phyloP scores from a whole-genome alignment of 2,329 filamentous ascomycete species.

The Hypoxylon sp. region DNA sequence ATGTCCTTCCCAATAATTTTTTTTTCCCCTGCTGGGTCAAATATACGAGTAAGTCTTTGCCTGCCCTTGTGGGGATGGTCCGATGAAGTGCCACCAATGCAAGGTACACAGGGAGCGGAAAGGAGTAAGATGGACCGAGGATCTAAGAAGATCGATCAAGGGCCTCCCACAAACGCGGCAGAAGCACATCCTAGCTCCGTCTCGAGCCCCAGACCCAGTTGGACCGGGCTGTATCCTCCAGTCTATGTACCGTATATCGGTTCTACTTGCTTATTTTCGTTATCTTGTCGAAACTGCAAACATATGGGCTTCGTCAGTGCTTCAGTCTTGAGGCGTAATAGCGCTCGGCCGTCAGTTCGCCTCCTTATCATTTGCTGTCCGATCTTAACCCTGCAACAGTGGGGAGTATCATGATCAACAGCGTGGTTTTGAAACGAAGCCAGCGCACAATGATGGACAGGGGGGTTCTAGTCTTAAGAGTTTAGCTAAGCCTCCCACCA shows the following conservation, averaged over 20 bases:
- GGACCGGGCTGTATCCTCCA: not conserved
- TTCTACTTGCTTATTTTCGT: conserved; percentile 15
- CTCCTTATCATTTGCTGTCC: conserved; percentile 29
- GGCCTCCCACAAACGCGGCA: conserved; percentile 23
- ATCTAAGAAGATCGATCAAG: conserved; percentile 41
- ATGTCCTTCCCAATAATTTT: conserved; percentile 29
- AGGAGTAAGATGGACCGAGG: conserved; percentile 43
- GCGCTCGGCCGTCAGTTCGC: conserved; percentile 8
- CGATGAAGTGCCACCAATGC: conserved; percentile 42
- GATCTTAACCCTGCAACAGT: conserved; percentile 33
- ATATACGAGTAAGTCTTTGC: conserved; percentile 31
- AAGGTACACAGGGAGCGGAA: conserved; percentile 41
- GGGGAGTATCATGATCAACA: conserved; percentile 38
- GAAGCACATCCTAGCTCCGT: conserved; percentile 30
- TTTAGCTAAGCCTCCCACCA: conserved; percentile 32
- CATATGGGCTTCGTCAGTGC: conserved; percentile 16
- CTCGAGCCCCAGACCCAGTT: conserved; percentile 15
- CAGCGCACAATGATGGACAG: conserved; percentile 35
- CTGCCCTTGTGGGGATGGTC: conserved; percentile 33
- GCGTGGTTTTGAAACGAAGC: conserved; percentile 42
- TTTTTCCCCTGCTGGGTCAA: conserved; percentile 11
- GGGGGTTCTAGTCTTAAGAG: conserved; percentile 26
- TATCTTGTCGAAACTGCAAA: conserved; percentile 16
- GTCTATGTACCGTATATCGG: not conserved
- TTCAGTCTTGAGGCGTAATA: conserved; percentile 18